phyloP scores from a whole-genome alignment of 1,284 basidiomycete genomes.

The Cryptococcus sp. region DNA sequence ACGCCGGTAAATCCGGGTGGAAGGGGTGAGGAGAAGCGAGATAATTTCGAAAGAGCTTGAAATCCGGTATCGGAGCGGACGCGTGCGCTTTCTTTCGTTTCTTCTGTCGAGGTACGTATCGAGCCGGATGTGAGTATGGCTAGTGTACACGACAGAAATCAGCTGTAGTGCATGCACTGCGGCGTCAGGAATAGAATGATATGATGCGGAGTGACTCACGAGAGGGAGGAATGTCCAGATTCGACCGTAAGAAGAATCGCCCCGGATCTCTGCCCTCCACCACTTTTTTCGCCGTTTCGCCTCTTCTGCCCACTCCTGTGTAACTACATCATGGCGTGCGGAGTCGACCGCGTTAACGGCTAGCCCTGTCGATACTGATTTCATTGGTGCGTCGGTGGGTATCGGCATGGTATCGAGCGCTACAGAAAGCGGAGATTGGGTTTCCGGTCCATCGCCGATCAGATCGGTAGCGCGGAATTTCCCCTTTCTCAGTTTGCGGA shows the following conservation, averaged over 20 bases:
- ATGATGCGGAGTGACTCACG: conserved; percentile 9
- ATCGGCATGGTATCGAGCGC: background rate
- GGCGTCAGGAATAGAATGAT: background rate
- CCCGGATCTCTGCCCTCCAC: conserved; percentile 29
- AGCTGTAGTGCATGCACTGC: background rate
- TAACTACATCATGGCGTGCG: too few relatives aligned
- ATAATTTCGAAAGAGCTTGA: conserved; percentile 13
- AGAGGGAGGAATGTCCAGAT: conserved; percentile 23
- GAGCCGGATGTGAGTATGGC: background rate
- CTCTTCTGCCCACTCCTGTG: conserved; percentile 18
- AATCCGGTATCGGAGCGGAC: conserved; percentile 7
- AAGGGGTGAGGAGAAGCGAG: conserved; percentile 9
- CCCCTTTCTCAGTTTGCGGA: conserved; percentile 12
- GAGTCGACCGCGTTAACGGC: too few relatives aligned
- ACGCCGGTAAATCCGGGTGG: conserved; percentile 32
- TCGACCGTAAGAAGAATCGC: conserved; percentile 24
- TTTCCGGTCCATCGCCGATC: background rate
- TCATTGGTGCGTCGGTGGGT: too few relatives aligned
- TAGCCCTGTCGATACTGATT: too few relatives aligned
- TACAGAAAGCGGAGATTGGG: background rate
- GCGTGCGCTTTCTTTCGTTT: background rate
- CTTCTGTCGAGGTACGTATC: background rate
- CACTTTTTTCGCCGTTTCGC: conserved; percentile 25
- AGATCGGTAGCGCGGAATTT: conserved; percentile 13
- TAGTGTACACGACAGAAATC: conserved; percentile 13